Base-by-base conservation (phyloP, 371 early-diverging fungal species). In the Mortierella sp. region DNA sequence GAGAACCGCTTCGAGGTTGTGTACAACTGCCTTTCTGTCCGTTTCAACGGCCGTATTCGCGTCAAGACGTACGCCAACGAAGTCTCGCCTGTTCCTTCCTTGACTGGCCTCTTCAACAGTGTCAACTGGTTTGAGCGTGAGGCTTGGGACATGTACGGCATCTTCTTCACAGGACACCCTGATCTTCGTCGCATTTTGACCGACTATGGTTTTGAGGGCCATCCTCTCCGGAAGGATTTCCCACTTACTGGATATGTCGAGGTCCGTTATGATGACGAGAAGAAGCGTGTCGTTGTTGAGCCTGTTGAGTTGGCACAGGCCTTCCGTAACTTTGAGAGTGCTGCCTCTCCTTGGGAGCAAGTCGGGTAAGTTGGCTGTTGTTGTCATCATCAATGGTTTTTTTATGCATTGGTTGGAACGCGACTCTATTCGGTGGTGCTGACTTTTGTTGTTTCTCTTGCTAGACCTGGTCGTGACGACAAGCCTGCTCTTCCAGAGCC, bases 81-180 rank as follows among this genome's bases (percentile, higher is more conserved):
- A 82, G 89, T 89, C 23, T 89, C 91, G 12, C 94, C 97, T 28
- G 96, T 99, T 3, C 98, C 98, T 14, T 96, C 94, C 18, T 75
- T 87, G 28, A 88, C 89, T 0, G 84, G 87, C 53, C 65, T 97
- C 28, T 96, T 88, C 84, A 89, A 86, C 67, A 90, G 93, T 48
- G 97, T 97, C 50, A 98, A 96, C 86, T 99, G 99, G 99, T 92
- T 94, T 69, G 99, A 99, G 85, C 93, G 99, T 82, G 99, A 99
- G 84, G 95, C 93, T 14, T 99, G 94, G 85, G 99, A 99, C 82
- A 98, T 99, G 98, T 99, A 90, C 83, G 99, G 99, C 72, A 90
- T 99, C 70, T 96, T 95, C 84, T 99, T 98, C 80, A 87, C 91
- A 4, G 94, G 92, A 60, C 99, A 99, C 76, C 99, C 99, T 16